Percentiles rank a stretch among this genome's conserved stretches.
phyloP scores from a whole-genome alignment of 805 yeast species.

The Wickerhamiella brachini region DNA sequence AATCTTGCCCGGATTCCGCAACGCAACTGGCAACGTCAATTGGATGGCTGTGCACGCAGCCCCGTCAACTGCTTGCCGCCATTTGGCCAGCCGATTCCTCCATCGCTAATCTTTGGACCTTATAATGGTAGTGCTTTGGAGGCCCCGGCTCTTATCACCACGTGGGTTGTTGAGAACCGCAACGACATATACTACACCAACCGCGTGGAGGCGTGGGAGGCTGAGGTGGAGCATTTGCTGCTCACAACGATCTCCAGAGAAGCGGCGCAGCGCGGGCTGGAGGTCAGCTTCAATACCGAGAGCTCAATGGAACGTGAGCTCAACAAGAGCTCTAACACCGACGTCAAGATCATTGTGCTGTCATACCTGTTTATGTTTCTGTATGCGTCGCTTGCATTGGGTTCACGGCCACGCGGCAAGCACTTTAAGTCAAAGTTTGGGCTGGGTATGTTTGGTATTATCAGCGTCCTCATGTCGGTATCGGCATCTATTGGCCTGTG shows the following conservation, averaged over 20 bases:
- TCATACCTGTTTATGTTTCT: conserved; percentile 80
- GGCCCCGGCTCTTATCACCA: conserved; percentile 62
- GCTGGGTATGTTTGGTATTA: conserved; percentile 72
- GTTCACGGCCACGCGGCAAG: conserved; percentile 34
- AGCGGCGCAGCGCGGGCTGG: conserved; percentile 39
- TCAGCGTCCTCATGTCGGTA: conserved; percentile 70
- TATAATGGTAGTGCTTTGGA: conserved; percentile 24
- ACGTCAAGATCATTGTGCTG: conserved; percentile 48
- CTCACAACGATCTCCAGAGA: conserved; percentile 29
- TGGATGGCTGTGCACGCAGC: conserved; percentile 51
- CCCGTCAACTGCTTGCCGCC: conserved; percentile 86
- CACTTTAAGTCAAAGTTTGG: conserved; percentile 45
- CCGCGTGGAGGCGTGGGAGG: conserved; percentile 48
- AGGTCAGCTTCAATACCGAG: conserved; percentile 67
- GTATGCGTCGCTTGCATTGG: conserved; percentile 73
- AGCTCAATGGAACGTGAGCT: conserved; percentile 74
- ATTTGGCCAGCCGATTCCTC: conserved; percentile 80
- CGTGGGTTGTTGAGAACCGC: conserved; percentile 50
- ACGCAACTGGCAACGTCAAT: conserved; percentile 39
- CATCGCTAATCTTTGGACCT: conserved; percentile 58
- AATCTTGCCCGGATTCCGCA: conserved; percentile 36
- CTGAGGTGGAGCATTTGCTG: conserved; percentile 44
- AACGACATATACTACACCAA: conserved; percentile 22
- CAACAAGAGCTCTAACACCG: conserved; percentile 69
- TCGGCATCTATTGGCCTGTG: conserved; percentile 71